Evolutionary conservation across 495 filamentous ascomycete species (phyloP), one percentile per base, ranked within the genome.

Genomic region (Apodospora peruviana): DNA sequence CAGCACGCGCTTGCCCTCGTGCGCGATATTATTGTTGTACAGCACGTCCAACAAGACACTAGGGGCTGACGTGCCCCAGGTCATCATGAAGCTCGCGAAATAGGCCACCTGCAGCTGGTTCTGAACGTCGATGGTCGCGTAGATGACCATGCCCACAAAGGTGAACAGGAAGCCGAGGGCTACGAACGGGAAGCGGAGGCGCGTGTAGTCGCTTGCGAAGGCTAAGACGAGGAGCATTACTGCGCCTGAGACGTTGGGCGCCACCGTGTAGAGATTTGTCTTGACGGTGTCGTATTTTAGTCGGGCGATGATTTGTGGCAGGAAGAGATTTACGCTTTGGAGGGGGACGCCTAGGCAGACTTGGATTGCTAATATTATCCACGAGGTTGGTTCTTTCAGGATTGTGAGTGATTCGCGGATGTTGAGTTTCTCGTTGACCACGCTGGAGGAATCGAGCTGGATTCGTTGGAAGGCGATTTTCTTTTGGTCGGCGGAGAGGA

Each of bases 51-150:
- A 56, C 14, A 82, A 62, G 18, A 79, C 75, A 1, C 75, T 78
- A 0, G 78, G 74, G 3, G 75, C 77, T n/a, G 72, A 79, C 1
- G 75, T 79, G 14, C 77, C 77, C 85, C 86, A 90, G 14, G 80
- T 84, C 85, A 91, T 89, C 84, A 90, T 88, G 61, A 90, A 91
- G 18, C 74, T 79, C 10, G 85, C 84, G 47, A 86, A 90, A 49
- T 91, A 91, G 2, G 85, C 86, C 2, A 89, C 72, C 23, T 79
- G 72, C 10, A 82, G 64, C 27, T 83, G 63, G 1, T 60, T 49
- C 47, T 77, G 51, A 14, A 86, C 82, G 56, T 89, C 78, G 48
- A 88, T 85, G 25, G 78, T 70, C 0, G 82, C 82, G 52, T 83
- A 88, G 58, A 91, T 85, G 58, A 88, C 76, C 65, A 91, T 86